These are phyloP conservation scores for Eucalyptus erythrocorys DNA, from an alignment of 345 rosid species.

Conservation along the genomic window DNA sequence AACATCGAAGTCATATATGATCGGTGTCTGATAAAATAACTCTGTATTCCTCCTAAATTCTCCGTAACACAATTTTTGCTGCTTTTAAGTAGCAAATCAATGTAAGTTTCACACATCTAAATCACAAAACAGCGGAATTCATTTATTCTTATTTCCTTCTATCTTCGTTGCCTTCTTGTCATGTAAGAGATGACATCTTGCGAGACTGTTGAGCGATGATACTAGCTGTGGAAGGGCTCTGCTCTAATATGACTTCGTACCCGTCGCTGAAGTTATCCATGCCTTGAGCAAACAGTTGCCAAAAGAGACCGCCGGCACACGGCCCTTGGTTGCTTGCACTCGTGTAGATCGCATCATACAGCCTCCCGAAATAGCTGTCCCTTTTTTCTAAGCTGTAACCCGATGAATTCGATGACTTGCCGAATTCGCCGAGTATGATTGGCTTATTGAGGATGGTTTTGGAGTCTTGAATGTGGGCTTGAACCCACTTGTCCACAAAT, in stretches of 20 bases:
- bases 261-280: slow-evolving; percentile 42
- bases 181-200: slow-evolving; percentile 12
- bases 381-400: slow-evolving; percentile 39
- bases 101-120: background rate
- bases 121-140: background rate
- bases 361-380: slow-evolving; percentile 25
- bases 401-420: slow-evolving; percentile 30
- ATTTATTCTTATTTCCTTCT: background rate
- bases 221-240: slow-evolving; percentile 46
- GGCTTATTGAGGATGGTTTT: slow-evolving; percentile 35
- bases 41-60: background rate
- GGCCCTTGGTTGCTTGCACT: slow-evolving; percentile 34
- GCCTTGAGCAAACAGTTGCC: slow-evolving; percentile 50
- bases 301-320: slow-evolving; percentile 51
- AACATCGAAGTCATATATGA: background rate
- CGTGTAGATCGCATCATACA: slow-evolving; percentile 29
- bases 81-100: background rate
- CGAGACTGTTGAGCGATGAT: slow-evolving; percentile 46
- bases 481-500: slow-evolving; percentile 45
- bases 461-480: slow-evolving; percentile 35
- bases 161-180: background rate
- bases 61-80: background rate
- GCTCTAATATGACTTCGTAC: slow-evolving; percentile 40
- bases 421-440: slow-evolving; percentile 47
- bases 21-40: background rate